phyloP scores from a whole-genome alignment of 2,329 filamentous ascomycete genomes.

The Elsinoe arachidis region DNA sequence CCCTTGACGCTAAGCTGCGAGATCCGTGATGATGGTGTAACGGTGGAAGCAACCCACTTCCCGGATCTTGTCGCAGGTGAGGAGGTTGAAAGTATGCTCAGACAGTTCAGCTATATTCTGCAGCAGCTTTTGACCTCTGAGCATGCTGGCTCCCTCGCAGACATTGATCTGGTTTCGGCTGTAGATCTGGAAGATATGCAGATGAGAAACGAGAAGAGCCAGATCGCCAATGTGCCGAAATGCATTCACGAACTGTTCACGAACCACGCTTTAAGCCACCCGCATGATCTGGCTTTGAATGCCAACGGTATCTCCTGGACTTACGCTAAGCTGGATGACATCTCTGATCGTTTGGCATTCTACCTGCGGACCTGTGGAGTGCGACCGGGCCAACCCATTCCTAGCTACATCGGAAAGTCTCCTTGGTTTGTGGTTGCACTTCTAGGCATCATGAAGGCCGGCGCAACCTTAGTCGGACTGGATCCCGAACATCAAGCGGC shows the following conservation, averaged over 20 bases:
- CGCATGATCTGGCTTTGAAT: slow-evolving; percentile 20
- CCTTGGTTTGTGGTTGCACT: slow-evolving; percentile 23
- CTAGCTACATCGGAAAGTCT: slow-evolving; percentile 23
- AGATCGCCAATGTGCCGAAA: slow-evolving; percentile 5
- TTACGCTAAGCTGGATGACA: slow-evolving; percentile 21
- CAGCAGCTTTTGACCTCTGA: slow-evolving; percentile 19
- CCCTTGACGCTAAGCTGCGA: slow-evolving; percentile 28
- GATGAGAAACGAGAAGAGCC: neutral
- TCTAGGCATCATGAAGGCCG: slow-evolving; percentile 25
- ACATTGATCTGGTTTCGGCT: slow-evolving; percentile 19
- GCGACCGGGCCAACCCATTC: slow-evolving; percentile 16
- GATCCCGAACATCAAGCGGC: slow-evolving; percentile 22
- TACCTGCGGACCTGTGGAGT: slow-evolving; percentile 15
- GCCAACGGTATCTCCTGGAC: slow-evolving; percentile 23
- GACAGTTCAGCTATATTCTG: slow-evolving; percentile 26
- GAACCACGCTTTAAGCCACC: slow-evolving; percentile 15
- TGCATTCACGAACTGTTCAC: slow-evolving; percentile 20
- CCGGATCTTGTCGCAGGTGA: slow-evolving; percentile 23
- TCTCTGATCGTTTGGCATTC: slow-evolving; percentile 17
- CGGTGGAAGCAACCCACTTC: slow-evolving; percentile 27
- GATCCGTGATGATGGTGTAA: slow-evolving; percentile 19
- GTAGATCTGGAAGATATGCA: neutral
- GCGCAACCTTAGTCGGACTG: slow-evolving; percentile 23
- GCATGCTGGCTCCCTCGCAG: slow-evolving; percentile 18
- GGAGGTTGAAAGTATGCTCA: slow-evolving; percentile 23